Percentiles rank a stretch among this genome's conserved stretches.
phyloP scores from a whole-genome alignment of 1,284 basidiomycete species.

The Boletellus sp. region DNA sequence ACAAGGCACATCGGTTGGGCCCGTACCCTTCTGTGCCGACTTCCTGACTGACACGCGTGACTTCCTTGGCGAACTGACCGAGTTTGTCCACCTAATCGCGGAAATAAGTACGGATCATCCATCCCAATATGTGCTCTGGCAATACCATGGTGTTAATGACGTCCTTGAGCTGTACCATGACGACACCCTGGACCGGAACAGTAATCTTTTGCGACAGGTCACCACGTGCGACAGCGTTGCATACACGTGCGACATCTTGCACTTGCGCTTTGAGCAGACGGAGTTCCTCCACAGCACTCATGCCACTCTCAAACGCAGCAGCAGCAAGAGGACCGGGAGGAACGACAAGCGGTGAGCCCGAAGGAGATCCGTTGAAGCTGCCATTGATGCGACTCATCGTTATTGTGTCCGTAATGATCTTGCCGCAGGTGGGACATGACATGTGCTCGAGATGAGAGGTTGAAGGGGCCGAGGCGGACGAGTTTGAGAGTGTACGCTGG shows the following conservation, averaged over 20 bases:
- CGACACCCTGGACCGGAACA: conserved; percentile 91
- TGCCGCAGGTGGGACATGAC: conserved; percentile 51
- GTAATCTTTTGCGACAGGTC: conserved; percentile 96
- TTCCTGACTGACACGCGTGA: conserved; percentile 86
- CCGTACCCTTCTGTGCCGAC: conserved; percentile 86
- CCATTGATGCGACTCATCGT: conserved; percentile 34
- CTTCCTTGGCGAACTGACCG: conserved; percentile 79
- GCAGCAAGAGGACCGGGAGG: conserved; percentile 55
- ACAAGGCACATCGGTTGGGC: neutral
- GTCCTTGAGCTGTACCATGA: conserved; percentile 97
- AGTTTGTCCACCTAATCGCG: conserved; percentile 63
- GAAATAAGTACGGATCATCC: conserved; percentile 11
- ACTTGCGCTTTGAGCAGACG: conserved; percentile 79
- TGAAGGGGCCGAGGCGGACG: conserved; percentile 41
- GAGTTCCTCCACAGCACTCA: conserved; percentile 73
- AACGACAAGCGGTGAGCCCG: conserved; percentile 49
- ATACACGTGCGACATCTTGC: conserved; percentile 85
- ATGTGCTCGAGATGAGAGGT: conserved; percentile 39
- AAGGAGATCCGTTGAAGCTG: conserved; percentile 31
- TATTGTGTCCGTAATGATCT: conserved; percentile 37
- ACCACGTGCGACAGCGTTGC: conserved; percentile 92
- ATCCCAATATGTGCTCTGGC: conserved; percentile 7
- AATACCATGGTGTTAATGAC: conserved; percentile 95
- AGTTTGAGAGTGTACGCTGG: conserved; percentile 22
- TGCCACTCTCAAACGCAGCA: conserved; percentile 57